Evolutionary conservation across 805 yeast species (phyloP), one percentile per base, ranked within the genome.

Genomic region (Candida andamanensis): DNA sequence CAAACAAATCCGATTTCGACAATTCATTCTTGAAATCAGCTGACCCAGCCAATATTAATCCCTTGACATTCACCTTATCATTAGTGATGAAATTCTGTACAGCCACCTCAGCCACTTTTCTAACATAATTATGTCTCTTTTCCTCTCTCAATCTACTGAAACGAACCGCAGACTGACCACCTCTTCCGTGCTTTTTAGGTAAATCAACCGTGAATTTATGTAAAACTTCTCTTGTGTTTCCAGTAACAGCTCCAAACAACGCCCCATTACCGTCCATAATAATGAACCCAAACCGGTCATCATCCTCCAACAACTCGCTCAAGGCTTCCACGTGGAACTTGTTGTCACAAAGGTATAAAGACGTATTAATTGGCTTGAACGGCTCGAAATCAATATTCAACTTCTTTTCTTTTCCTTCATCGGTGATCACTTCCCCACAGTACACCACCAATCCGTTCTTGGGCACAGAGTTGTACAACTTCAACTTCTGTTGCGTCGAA

Each of bases 131-230:
- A 64, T 92, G 99, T 72, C 99, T 86, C 63, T 92, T 92, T 67
- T 92, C 98, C 50, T 92, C 98, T 76, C 99, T 84, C 62, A 92
- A 74, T 74, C 99, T 89, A 16, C 97, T 81, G 72, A 92, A 92
- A 85, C 99, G 97, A 49, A 92, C 59, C 27, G 99, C 98, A 42
- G 99, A 92, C 71, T 92, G 98, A 82, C 98, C 98, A 84, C 98
- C 98, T 76, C 98, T 84, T 54, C 98, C 98, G 73, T 92, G 98
- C 85, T 92, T 92, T 72, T 92, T 92, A 51, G 99, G 99, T 51
- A 92, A 72, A 63, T 92, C 99, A 35, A 92, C 99, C 2, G 70
- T 83, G 66, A 92, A 92, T 64, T 92, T 92, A 64, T 90, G 95
- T 54, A 92, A 71, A 27, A 92, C 85, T 42, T 92, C 96, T 71